Conservation (phyloP, 169 alveolate genomes). For the Eimeria zaria region DNA sequence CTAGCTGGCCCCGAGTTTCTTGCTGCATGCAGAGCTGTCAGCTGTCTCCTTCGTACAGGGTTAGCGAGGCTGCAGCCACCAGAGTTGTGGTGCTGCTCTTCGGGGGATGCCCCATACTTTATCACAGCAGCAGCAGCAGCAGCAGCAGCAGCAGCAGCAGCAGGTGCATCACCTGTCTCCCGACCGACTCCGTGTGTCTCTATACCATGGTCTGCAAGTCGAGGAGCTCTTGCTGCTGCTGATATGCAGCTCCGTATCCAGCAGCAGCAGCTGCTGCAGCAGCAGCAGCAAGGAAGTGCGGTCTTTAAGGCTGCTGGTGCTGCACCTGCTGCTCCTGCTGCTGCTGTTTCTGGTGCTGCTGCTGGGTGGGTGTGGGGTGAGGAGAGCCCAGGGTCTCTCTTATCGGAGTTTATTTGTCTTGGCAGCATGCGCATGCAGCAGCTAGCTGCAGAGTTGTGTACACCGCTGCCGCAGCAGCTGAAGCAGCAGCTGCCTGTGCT, state of each 20-base stretch:
- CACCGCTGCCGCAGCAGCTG: constrained; percentile 12
- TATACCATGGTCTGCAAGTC: constrained; percentile 45
- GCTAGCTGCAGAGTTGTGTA: neutral
- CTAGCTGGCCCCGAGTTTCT: neutral
- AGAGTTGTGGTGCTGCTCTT: constrained; percentile 20
- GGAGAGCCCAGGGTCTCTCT: neutral
- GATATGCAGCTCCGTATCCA: neutral
- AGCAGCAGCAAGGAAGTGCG: neutral
- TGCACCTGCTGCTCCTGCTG: neutral
- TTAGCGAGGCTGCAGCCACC: constrained; percentile 33
- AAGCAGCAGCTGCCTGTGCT: constrained; percentile 55
- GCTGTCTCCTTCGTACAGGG: neutral
- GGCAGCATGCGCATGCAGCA: constrained; percentile 41
- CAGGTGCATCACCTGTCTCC: neutral
- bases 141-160: constrained; percentile 3
- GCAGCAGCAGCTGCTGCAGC: constrained; percentile 57
- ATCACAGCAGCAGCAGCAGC: neutral
- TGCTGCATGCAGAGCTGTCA: neutral
- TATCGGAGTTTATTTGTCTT: constrained; percentile 17
- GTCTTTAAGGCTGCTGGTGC: neutral
- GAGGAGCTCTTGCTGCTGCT: neutral
- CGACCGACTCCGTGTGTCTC: constrained; percentile 33
- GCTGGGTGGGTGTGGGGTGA: constrained; percentile 47
- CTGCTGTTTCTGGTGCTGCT: neutral
- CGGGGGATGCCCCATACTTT: neutral